Evolutionary conservation across 2,329 filamentous ascomycete genomes (phyloP).

Genomic region (Cadophora sp.): DNA sequence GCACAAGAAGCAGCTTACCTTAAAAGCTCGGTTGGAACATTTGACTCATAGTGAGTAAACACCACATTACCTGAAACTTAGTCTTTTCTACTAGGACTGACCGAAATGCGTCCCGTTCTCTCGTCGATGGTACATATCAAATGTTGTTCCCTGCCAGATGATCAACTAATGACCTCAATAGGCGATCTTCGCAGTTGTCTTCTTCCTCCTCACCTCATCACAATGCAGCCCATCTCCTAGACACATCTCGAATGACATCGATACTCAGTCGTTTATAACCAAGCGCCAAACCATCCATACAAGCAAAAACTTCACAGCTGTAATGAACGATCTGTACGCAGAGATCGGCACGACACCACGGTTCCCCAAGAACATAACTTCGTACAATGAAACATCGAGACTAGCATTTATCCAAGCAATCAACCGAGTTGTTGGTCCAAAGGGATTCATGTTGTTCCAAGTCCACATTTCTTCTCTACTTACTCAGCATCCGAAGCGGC

Average conservation of each 20-base stretch:
- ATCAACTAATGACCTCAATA: not conserved
- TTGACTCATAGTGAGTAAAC: not conserved
- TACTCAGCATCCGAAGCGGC: not conserved
- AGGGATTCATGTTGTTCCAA: conserved; percentile 34
- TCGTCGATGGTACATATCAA: not conserved
- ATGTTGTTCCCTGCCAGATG: not conserved
- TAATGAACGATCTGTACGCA: conserved; percentile 27
- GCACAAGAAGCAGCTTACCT: not conserved
- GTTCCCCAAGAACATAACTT: conserved; percentile 23
- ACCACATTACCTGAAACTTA: not conserved
- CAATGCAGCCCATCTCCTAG: not conserved
- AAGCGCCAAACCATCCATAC: conserved; percentile 23
- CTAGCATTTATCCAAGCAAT: conserved; percentile 19
- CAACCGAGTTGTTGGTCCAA: conserved; percentile 22
- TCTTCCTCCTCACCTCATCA: not conserved
- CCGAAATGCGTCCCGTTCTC: not conserved
- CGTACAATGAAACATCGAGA: conserved; percentile 7
- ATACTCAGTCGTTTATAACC: not conserved
- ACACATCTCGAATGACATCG: not conserved
- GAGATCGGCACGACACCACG: conserved; percentile 24
- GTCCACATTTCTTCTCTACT: conserved; percentile 6
- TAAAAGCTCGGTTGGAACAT: not conserved
- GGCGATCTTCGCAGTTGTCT: not conserved
- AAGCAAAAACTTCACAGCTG: conserved; percentile 19
- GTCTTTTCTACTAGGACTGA: not conserved